phyloP scores from a whole-genome alignment of 192 early-diverging fungal genomes.

The Cladochytrium replicatum region DNA sequence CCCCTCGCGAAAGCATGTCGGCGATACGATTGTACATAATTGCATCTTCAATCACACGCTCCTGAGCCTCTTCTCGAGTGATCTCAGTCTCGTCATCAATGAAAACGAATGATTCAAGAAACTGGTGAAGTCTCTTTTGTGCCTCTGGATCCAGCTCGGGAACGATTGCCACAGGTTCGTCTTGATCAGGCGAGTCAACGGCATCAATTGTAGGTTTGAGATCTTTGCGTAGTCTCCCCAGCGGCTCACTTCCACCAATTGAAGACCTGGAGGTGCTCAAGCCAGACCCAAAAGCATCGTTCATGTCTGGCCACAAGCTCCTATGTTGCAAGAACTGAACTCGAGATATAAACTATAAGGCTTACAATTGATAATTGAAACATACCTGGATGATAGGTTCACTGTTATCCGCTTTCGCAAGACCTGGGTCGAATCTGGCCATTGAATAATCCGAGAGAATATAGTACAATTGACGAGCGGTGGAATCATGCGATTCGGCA shows the following conservation, averaged over 20 bases:
- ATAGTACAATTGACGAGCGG: slow-evolving; percentile 49
- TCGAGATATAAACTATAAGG: neutral
- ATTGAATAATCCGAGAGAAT: slow-evolving; percentile 41
- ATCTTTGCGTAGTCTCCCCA: no score
- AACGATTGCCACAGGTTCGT: no score
- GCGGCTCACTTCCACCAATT: no score
- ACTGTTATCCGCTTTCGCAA: slow-evolving; percentile 37
- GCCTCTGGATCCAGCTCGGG: slow-evolving; percentile 2
- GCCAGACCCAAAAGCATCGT: no score
- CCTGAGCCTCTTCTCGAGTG: slow-evolving; percentile 31
- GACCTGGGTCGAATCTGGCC: slow-evolving; percentile 42
- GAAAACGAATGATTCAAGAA: slow-evolving; percentile 42
- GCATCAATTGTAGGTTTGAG: no score
- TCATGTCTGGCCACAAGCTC: neutral
- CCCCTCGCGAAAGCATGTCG: slow-evolving; percentile 30
- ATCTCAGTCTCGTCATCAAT: slow-evolving; percentile 57
- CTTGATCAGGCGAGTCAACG: no score
- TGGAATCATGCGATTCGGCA: slow-evolving; percentile 39
- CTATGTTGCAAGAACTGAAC: slow-evolving; percentile 8
- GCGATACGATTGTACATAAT: slow-evolving; percentile 31
- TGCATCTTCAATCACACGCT: slow-evolving; percentile 25
- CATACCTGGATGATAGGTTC: slow-evolving; percentile 44
- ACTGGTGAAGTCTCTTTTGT: slow-evolving; percentile 3
- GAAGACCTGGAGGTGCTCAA: no score
- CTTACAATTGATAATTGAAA: slow-evolving; percentile 3